Evolutionary conservation across 352 stramenopile species (phyloP).

Genomic region (Globisporangium irregulare): DNA sequence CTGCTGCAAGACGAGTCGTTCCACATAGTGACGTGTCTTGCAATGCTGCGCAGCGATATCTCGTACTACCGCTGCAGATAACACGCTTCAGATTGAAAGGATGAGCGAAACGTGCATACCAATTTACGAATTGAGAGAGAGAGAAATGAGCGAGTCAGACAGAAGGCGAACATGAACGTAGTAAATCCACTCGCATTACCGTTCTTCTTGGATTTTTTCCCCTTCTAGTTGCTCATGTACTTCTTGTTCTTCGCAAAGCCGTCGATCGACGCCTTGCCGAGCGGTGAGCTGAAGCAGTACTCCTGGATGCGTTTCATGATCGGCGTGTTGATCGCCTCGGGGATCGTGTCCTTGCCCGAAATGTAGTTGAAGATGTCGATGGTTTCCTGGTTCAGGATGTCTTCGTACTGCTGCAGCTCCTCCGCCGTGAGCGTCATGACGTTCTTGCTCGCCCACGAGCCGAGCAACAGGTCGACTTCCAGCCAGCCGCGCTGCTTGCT

Average conservation of each 20-base stretch:
- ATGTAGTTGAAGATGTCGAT: slow-evolving; percentile 99
- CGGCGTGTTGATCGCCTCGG: slow-evolving; percentile 73
- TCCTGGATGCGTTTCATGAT: slow-evolving; percentile 91
- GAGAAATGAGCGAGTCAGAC: neutral
- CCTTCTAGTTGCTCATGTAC: slow-evolving; percentile 79
- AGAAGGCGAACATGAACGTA: neutral
- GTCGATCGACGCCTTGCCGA: slow-evolving; percentile 87
- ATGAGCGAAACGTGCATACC: neutral
- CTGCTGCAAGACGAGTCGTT: slow-evolving; percentile 46
- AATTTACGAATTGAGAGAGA: neutral
- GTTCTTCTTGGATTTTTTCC: neutral
- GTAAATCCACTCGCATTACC: neutral
- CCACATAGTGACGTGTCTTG: slow-evolving; percentile 47
- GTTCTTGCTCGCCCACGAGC: slow-evolving; percentile 92
- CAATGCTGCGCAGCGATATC: slow-evolving; percentile 43
- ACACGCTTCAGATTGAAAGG: slow-evolving; percentile 1
- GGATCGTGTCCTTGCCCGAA: slow-evolving; percentile 85
- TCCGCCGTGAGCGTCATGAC: slow-evolving; percentile 74
- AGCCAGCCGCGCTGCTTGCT: slow-evolving; percentile 95
- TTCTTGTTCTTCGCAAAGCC: slow-evolving; percentile 77
- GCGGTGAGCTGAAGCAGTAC: slow-evolving; percentile 86
- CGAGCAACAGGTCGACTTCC: slow-evolving; percentile 94
- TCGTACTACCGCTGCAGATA: slow-evolving; percentile 49
- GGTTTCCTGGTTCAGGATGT: slow-evolving; percentile 96
- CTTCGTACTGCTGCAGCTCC: slow-evolving; percentile 93